phyloP scores from a whole-genome alignment of 2,329 filamentous ascomycete genomes.

The Claviceps sp. region DNA sequence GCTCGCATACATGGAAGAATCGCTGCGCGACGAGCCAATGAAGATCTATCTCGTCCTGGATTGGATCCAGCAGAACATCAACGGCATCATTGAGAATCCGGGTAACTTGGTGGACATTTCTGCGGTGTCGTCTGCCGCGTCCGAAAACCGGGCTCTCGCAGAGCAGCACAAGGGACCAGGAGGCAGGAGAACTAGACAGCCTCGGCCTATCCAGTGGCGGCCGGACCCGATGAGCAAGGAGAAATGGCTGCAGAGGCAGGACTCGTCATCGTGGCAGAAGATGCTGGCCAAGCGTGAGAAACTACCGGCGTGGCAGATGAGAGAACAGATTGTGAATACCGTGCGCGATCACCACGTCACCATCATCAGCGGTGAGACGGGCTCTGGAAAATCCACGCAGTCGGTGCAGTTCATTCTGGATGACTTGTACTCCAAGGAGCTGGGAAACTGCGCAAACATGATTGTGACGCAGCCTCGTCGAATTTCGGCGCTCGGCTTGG shows the following conservation, averaged over 20 bases:
- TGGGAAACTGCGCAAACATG: slow-evolving; percentile 73
- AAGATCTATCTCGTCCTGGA: slow-evolving; percentile 76
- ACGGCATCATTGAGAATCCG: slow-evolving; percentile 69
- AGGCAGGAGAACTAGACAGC: slow-evolving; percentile 26
- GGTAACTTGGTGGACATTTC: slow-evolving; percentile 77
- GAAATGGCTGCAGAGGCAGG: slow-evolving; percentile 58
- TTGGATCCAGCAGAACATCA: slow-evolving; percentile 79
- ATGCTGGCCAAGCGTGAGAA: slow-evolving; percentile 62
- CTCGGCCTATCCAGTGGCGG: slow-evolving; percentile 50
- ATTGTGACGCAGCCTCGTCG: slow-evolving; percentile 90
- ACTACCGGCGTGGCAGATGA: slow-evolving; percentile 79
- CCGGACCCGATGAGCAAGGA: slow-evolving; percentile 46
- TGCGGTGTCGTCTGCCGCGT: slow-evolving; percentile 55
- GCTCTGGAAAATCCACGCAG: slow-evolving; percentile 93
- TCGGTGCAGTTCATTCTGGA: slow-evolving; percentile 93
- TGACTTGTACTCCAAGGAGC: slow-evolving; percentile 63
- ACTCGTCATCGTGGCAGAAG: slow-evolving; percentile 49
- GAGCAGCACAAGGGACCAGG: slow-evolving; percentile 12
- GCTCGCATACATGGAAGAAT: slow-evolving; percentile 54
- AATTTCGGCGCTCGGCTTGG: slow-evolving; percentile 86
- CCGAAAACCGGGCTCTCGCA: slow-evolving; percentile 30
- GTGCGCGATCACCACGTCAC: slow-evolving; percentile 74
- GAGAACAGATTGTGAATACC: slow-evolving; percentile 60
- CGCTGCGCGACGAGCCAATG: slow-evolving; percentile 74
- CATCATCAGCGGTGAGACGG: slow-evolving; percentile 94